phyloP scores from a whole-genome alignment of 495 filamentous ascomycete species.

The Neurospora africana region DNA sequence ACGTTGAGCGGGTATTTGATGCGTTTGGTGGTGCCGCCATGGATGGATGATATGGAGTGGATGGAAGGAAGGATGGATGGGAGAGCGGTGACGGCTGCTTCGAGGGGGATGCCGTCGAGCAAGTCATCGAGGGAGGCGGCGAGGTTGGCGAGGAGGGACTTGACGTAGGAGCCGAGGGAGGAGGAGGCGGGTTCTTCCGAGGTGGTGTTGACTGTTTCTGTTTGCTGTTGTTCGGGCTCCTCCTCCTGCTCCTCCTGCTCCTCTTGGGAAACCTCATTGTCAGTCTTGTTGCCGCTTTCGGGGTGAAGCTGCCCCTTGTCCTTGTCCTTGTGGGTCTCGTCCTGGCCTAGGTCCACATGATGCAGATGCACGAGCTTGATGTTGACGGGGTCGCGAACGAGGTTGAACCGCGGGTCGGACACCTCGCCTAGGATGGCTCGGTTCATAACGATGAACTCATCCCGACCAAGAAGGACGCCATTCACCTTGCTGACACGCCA shows the following conservation, averaged over 20 bases:
- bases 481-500: constrained; percentile 71
- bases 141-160: constrained; percentile 27
- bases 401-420: constrained; percentile 73
- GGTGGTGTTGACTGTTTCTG: neutral
- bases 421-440: constrained; percentile 64
- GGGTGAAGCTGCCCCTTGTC: neutral
- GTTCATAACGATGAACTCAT: constrained; percentile 80
- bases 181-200: constrained; percentile 1
- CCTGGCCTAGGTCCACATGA: constrained; percentile 43
- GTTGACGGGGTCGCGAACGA: constrained; percentile 58
- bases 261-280: neutral
- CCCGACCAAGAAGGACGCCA: constrained; percentile 70
- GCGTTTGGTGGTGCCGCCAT: neutral
- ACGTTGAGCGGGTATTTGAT: constrained; percentile 11
- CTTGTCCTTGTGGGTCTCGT: constrained; percentile 9
- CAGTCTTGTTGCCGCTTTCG: neutral
- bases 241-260: constrained; percentile 5
- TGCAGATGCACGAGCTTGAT: constrained; percentile 51
- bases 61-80: constrained; percentile 2
- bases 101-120: constrained; percentile 2
- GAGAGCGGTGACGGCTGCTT: neutral
- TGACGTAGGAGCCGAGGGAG: constrained; percentile 21
- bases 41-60: constrained; percentile 1
- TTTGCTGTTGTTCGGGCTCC: neutral
- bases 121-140: constrained; percentile 19